These are phyloP conservation scores for Phytophthora sansomeana DNA, from an alignment of 352 stramenopile species.

Conservation along the genomic window DNA sequence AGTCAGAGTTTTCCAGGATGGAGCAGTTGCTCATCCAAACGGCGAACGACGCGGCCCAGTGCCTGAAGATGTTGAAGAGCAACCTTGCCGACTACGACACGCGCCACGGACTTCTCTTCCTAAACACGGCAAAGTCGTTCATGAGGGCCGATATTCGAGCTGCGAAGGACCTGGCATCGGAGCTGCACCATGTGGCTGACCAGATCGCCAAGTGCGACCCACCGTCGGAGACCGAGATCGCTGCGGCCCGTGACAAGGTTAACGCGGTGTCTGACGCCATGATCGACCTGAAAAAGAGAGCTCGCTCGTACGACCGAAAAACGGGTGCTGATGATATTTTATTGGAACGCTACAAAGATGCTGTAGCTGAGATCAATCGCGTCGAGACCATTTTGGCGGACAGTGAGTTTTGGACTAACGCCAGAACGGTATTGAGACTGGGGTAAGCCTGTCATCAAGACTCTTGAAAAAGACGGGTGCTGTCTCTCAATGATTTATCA, in stretches of 20 bases:
- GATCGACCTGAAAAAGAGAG: constrained; percentile 20
- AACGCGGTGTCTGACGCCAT: constrained; percentile 15
- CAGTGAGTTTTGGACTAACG: too few relatives aligned
- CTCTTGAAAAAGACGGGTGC: too few relatives aligned
- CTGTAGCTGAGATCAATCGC: too few relatives aligned
- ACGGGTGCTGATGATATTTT: too few relatives aligned
- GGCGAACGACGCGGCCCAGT: constrained; percentile 14
- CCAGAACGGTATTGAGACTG: too few relatives aligned
- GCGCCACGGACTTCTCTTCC: constrained; percentile 26
- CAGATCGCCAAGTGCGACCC: constrained; percentile 26
- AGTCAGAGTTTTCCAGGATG: constrained; percentile 28
- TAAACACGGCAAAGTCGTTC: constrained; percentile 34
- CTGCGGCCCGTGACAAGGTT: constrained; percentile 21
- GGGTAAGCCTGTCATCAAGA: too few relatives aligned
- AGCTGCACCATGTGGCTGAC: constrained; percentile 24
- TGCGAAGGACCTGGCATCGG: constrained; percentile 27
- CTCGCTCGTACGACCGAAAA: constrained; percentile 30
- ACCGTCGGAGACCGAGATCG: constrained; percentile 28
- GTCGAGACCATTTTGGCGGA: too few relatives aligned
- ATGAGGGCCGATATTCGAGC: constrained; percentile 30
- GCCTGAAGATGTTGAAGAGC: constrained; percentile 25
- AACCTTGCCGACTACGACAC: constrained; percentile 35
- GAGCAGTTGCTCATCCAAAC: constrained; percentile 28
- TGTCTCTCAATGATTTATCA: too few relatives aligned
- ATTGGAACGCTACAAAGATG: too few relatives aligned